These are phyloP conservation scores for Sarocladium strictum DNA, from an alignment of 2,329 filamentous ascomycete species.

Conservation along the genomic window DNA sequence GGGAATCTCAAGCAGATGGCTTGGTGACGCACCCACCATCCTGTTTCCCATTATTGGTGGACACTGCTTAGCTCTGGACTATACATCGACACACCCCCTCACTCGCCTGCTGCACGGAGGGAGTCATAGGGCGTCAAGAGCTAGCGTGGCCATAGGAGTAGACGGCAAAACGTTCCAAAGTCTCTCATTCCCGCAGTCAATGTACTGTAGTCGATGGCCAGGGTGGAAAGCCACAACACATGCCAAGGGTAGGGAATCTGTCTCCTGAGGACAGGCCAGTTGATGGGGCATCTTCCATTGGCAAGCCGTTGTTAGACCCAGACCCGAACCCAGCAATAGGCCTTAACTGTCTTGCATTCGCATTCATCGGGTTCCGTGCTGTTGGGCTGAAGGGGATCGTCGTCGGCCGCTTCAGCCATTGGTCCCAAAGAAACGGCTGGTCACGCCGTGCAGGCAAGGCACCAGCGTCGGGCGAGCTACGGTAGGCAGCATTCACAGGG, in stretches of 20 bases:
- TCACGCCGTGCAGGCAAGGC: slow-evolving; percentile 7
- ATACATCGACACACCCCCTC: slow-evolving; percentile 26
- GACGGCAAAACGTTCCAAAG: neutral
- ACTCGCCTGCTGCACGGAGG: slow-evolving; percentile 18
- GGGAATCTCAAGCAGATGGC: neutral
- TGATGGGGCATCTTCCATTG: neutral
- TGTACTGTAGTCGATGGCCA: too few relatives aligned
- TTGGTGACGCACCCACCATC: neutral
- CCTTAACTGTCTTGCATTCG: neutral
- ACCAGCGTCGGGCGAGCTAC: neutral
- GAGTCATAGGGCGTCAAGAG: neutral
- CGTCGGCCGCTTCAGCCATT: neutral
- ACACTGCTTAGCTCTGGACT: slow-evolving; percentile 12
- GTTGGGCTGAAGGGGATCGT: neutral
- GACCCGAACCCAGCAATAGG: neutral
- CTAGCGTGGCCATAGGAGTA: neutral
- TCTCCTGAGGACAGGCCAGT: neutral
- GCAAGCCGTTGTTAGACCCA: neutral
- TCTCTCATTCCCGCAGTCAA: neutral
- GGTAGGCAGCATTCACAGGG: slow-evolving; percentile 4
- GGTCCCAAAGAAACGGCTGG: neutral
- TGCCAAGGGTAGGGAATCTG: neutral
- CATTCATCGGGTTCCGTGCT: slow-evolving; percentile 1
- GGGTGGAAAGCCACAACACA: neutral
- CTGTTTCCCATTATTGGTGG: neutral